Percentiles rank a stretch among this genome's conserved stretches.
These are phyloP conservation scores for Hondaea fermentalgiana DNA, from an alignment of 108 stramenopile species.

Conservation along the genomic window DNA sequence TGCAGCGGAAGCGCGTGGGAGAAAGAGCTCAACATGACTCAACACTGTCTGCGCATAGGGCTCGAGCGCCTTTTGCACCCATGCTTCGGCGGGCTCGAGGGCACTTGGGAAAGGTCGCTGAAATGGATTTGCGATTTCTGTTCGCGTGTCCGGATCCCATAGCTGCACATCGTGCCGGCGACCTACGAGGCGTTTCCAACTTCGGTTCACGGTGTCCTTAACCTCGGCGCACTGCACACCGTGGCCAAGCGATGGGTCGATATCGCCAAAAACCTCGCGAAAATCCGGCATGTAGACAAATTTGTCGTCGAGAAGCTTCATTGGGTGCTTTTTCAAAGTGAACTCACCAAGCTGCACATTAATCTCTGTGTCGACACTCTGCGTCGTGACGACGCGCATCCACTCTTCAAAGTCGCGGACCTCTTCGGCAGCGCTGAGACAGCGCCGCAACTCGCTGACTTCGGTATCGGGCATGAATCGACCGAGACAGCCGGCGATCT, in stretches of 20 bases:
- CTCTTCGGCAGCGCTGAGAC: conserved; percentile 64
- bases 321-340: conserved; percentile 92
- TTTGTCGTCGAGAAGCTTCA: conserved; percentile 78
- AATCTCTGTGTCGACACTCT: conserved; percentile 89
- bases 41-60: conserved; percentile 72
- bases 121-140: conserved; percentile 55
- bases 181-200: conserved; percentile 91
- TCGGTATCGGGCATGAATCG: conserved; percentile 94
- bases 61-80: conserved; percentile 77
- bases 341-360: conserved; percentile 93
- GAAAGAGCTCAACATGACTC: conserved; percentile 72
- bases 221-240: conserved; percentile 81
- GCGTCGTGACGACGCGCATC: conserved; percentile 90
- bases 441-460: conserved; percentile 77
- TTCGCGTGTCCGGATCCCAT: conserved; percentile 76
- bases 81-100: conserved; percentile 63
- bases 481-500: conserved; percentile 78
- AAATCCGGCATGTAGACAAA: conserved; percentile 84
- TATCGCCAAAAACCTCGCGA: conserved; percentile 43
- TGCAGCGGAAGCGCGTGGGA: conserved; percentile 67
- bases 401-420: conserved; percentile 86
- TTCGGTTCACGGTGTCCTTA: conserved; percentile 82
- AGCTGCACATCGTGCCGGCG: conserved; percentile 87
- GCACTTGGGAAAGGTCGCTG: conserved; percentile 66
- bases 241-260: not conserved